Conservation (phyloP, 441 rosid species). For the Adansonia gregorii region DNA sequence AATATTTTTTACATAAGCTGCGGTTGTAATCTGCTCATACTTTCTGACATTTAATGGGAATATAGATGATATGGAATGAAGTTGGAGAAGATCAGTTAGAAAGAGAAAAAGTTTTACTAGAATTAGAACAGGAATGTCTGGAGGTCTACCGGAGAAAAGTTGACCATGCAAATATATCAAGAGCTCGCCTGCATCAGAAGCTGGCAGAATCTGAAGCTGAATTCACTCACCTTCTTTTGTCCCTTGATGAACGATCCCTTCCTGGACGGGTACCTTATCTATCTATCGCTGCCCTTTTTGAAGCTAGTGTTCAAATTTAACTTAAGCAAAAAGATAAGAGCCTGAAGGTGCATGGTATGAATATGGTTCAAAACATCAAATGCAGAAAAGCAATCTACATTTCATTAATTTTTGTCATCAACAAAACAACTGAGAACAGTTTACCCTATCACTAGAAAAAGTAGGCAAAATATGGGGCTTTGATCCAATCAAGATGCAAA, state of each 20-base stretch:
- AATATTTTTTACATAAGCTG: constrained; percentile 4
- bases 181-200: constrained; percentile 97
- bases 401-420: not conserved
- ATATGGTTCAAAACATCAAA: not conserved
- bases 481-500: constrained; percentile 1
- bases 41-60: constrained; percentile 20
- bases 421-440: not conserved
- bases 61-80: constrained; percentile 98
- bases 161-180: constrained; percentile 88
- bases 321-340: not conserved
- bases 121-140: constrained; percentile 88
- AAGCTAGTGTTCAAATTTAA: constrained; percentile 15
- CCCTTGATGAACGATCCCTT: constrained; percentile 92
- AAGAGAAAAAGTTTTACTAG: constrained; percentile 83
- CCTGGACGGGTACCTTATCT: constrained; percentile 82
- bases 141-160: constrained; percentile 96
- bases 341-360: not conserved
- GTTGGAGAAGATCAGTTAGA: constrained; percentile 84
- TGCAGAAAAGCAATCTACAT: not conserved
- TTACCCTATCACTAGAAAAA: not conserved
- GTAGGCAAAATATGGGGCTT: not conserved
- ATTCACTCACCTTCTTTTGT: constrained; percentile 90
- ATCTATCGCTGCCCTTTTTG: constrained; percentile 25
- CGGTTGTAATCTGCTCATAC: constrained; percentile 13
- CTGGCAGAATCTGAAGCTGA: constrained; percentile 98